phyloP scores from a whole-genome alignment of 2,329 filamentous ascomycete genomes.

The Claviceps quebecensis region DNA sequence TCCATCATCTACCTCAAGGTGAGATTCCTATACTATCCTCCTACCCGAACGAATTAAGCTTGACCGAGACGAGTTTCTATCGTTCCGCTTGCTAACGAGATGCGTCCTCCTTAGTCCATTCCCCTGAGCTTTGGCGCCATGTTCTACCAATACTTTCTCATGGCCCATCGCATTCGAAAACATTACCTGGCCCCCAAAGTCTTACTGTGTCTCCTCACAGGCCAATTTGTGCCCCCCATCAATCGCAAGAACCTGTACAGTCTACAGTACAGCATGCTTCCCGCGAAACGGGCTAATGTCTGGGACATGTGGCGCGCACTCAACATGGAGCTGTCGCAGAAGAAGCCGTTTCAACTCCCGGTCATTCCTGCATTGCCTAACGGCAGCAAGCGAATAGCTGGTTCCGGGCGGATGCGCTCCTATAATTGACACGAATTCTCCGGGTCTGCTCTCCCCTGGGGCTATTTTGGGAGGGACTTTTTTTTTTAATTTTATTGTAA shows the following conservation, averaged over 20 bases:
- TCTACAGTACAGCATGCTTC: conserved; percentile 95
- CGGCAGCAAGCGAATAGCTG: conserved; percentile 15
- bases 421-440: conserved; percentile 4
- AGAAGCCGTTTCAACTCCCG: conserved; percentile 25
- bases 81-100: neutral
- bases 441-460: neutral
- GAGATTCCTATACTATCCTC: conserved; percentile 8
- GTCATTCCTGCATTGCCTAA: conserved; percentile 20
- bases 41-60: no score
- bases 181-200: conserved; percentile 89
- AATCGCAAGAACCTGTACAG: conserved; percentile 91
- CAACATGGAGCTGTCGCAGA: conserved; percentile 34
- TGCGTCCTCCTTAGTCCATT: conserved; percentile 51
- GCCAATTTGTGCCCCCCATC: conserved; percentile 87
- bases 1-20: conserved; percentile 84
- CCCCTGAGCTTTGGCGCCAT: conserved; percentile 84
- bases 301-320: conserved; percentile 73
- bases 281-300: conserved; percentile 64
- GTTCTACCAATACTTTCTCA: conserved; percentile 95
- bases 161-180: conserved; percentile 80
- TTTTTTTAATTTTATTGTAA: no score
- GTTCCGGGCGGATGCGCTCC: conserved; percentile 15
- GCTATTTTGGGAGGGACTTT: no score
- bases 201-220: conserved; percentile 73
- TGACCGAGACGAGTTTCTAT: neutral